phyloP scores from a whole-genome alignment of 2,329 filamentous ascomycete genomes.

The Fusarium verticillioides region DNA sequence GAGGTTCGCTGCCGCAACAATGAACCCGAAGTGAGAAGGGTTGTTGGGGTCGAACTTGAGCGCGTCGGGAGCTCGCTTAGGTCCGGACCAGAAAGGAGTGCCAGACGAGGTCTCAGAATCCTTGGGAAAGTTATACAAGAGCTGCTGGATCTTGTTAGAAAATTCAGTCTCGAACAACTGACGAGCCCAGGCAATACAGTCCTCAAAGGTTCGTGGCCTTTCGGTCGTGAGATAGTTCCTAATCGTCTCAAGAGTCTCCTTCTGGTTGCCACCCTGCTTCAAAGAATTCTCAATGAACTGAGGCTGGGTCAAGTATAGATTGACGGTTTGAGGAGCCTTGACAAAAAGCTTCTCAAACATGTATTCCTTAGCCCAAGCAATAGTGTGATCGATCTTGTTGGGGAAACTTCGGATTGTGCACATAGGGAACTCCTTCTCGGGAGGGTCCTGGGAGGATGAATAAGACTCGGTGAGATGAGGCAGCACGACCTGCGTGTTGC shows the following conservation, averaged over 20 bases:
- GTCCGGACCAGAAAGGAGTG: conserved; percentile 96
- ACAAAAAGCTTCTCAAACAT: conserved; percentile 95
- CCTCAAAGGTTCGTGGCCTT: conserved; percentile 91
- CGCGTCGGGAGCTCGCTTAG: conserved; percentile 93
- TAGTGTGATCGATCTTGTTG: conserved; percentile 98
- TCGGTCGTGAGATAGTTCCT: conserved; percentile 91
- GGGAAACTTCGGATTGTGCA: conserved; percentile 97
- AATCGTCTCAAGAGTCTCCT: conserved; percentile 89
- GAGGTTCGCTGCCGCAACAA: conserved; percentile 88
- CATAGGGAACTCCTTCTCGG: conserved; percentile 99
- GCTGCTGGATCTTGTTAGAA: conserved; percentile 94
- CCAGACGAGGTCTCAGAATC: conserved; percentile 89
- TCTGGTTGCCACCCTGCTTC: conserved; percentile 95
- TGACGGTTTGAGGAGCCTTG: conserved; percentile 92
- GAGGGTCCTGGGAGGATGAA: conserved; percentile 92
- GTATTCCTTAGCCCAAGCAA: conserved; percentile 92
- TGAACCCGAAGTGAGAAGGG: conserved; percentile 86
- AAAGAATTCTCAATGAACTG: conserved; percentile 89
- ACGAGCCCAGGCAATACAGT: conserved; percentile 96
- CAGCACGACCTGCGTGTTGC: conserved; percentile 96
- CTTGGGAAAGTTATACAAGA: conserved; percentile 97
- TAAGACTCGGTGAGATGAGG: conserved; percentile 95
- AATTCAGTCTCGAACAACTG: conserved; percentile 96
- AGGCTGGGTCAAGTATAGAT: conserved; percentile 90
- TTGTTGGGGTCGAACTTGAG: conserved; percentile 89